Evolutionary conservation across 2,329 filamentous ascomycete species (phyloP).

Genomic region (Aspergillus fijiensis): DNA sequence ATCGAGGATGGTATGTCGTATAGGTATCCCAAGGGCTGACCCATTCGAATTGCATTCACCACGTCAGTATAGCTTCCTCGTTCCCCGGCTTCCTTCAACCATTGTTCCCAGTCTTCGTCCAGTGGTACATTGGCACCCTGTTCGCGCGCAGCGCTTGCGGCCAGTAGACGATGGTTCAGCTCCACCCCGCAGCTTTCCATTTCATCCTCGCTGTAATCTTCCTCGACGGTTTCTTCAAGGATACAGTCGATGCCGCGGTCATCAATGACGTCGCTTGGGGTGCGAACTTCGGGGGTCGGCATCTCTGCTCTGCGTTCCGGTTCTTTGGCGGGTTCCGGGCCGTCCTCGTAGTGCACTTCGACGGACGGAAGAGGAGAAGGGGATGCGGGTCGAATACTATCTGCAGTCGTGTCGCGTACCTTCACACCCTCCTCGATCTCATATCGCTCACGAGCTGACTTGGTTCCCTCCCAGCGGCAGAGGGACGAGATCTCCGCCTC

Average conservation of each 20-base stretch:
- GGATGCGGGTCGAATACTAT: conserved; percentile 54
- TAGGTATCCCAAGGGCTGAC: conserved; percentile 34
- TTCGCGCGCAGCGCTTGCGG: conserved; percentile 54
- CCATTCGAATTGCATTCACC: conserved; percentile 39
- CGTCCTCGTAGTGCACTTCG: conserved; percentile 33
- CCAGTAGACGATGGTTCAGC: conserved; percentile 53
- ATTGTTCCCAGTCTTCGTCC: conserved; percentile 56
- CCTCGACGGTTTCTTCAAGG: conserved; percentile 34
- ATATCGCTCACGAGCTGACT: conserved; percentile 48
- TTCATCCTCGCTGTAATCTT: conserved; percentile 47
- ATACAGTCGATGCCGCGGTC: conserved; percentile 26
- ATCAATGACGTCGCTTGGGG: conserved; percentile 23
- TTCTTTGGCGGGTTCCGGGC: conserved; percentile 24
- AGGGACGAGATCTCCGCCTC: conserved; percentile 60
- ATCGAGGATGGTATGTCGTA: conserved; percentile 27
- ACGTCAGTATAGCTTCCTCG: conserved; percentile 47
- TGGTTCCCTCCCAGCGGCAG: conserved; percentile 59
- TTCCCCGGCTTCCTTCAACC: conserved; percentile 58
- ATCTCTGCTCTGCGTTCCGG: conserved; percentile 22
- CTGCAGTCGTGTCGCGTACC: conserved; percentile 62
- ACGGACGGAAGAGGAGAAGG: conserved; percentile 38
- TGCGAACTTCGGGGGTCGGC: conserved; percentile 23
- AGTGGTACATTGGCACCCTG: conserved; percentile 47
- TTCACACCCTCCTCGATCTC: conserved; percentile 57
- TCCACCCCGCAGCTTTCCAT: conserved; percentile 53